Base-by-base conservation (phyloP, 2,329 filamentous ascomycete species). In the Madurella fahalii region DNA sequence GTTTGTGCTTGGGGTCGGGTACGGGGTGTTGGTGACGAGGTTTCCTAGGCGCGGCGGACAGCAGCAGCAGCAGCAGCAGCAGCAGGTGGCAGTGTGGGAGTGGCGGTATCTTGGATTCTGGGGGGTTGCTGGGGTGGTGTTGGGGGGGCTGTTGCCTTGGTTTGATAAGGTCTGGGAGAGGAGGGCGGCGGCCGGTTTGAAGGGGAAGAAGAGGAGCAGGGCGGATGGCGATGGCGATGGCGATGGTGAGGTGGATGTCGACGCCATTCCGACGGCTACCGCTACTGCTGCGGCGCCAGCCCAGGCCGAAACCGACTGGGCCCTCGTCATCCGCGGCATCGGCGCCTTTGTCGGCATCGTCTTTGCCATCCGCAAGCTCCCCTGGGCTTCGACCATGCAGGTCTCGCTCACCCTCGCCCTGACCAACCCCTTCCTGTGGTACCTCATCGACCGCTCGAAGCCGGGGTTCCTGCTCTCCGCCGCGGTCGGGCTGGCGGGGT, bases 381-480 rank as follows among this genome's bases (percentile, higher is more conserved):
- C 90, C 1, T 99, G 94, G 94, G 82, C 92, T 64, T 96, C 92
- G 9, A 94, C 91, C 1, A 83, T 96, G n/a, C 94, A 99, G 71
- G 85, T 95, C 17, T 95, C 92, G 1, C 72, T 95, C 25, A 94
- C 92, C 1, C 84, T 99, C 47, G 89, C 91, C 18, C 83, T 97
- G 56, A 90, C 88, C 17, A 97, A 97, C 68, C 93, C 94, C 1
- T 87, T 94, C 9, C 76, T 99, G 16, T 99, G 94, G 94, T 99
- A 95, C 72, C 78, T 97, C 20, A 88, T 99, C 66, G 94, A 99
- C 72, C 89, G 93, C 48, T 94, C 90, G 45, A 85, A 84, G 62
- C 82, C 91, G 0, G 94, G 94, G 4, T 87, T 97, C 62, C 74
- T 94, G 34, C 80, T 96, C 52, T 91, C 90, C 0, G 78, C 85